A percentile compares a stretch with the other conserved stretches of the same genome.
Conservation (phyloP, 306 rosid species). For the Albizia julibrissin region DNA sequence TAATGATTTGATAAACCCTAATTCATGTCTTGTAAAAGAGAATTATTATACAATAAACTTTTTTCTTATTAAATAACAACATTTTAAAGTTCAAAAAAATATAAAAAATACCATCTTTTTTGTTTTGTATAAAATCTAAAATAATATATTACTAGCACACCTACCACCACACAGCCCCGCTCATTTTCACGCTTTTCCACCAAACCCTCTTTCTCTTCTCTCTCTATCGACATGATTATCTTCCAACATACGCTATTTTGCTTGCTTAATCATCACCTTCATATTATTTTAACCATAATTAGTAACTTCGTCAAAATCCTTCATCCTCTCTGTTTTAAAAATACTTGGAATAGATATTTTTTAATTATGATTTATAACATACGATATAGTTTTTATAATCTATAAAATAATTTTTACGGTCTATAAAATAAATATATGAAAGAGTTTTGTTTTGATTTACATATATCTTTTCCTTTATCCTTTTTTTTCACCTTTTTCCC, state of each 20-base stretch:
- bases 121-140: not conserved
- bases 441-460: too few species aligned
- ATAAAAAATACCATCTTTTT: too few species aligned
- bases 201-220: slow-evolving; percentile 45
- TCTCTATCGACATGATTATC: not conserved
- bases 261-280: not conserved
- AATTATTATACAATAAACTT: too few species aligned
- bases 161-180: slow-evolving; percentile 37
- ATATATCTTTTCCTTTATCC: not conserved
- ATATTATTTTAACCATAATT: not conserved
- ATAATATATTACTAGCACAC: not conserved
- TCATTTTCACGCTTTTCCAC: slow-evolving; percentile 38
- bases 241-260: not conserved
- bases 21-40: too few species aligned
- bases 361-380: too few species aligned
- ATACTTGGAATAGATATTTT: too few species aligned
- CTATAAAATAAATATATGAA: too few species aligned
- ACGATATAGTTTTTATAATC: too few species aligned
- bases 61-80: too few species aligned
- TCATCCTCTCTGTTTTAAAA: not conserved
- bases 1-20: too few species aligned
- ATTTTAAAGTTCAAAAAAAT: too few species aligned
- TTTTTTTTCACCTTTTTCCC: not conserved
- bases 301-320: not conserved
- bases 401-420: too few species aligned